A percentile compares a stretch with the other conserved stretches of the same genome.
These are phyloP conservation scores for Stachybotrys echinatus DNA, from an alignment of 2,329 filamentous ascomycete species.

Conservation along the genomic window DNA sequence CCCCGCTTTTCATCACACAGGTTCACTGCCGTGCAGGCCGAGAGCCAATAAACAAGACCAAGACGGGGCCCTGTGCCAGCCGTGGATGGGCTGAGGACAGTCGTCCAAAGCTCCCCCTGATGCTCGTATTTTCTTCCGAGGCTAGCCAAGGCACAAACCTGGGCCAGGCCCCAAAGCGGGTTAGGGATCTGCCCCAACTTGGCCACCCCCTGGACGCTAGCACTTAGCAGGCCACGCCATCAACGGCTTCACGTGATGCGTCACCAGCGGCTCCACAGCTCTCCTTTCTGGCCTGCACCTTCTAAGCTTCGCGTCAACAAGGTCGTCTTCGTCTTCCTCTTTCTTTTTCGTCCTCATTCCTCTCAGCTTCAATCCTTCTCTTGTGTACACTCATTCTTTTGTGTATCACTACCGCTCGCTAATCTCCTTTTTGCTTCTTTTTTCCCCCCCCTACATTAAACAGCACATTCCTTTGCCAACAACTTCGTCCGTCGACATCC, in stretches of 20 bases:
- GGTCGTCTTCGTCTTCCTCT: background rate
- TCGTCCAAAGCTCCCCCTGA: too few relatives aligned
- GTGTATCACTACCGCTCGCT: background rate
- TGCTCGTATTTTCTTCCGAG: background rate
- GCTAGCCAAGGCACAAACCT: background rate
- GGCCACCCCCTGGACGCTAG: background rate
- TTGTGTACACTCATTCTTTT: background rate
- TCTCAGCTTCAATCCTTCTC: background rate
- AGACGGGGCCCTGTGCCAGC: too few relatives aligned
- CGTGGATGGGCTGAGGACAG: too few relatives aligned
- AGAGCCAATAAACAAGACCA: too few relatives aligned
- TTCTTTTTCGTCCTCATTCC: background rate
- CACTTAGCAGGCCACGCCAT: too few relatives aligned
- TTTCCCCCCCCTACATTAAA: too few relatives aligned
- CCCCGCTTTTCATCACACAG: background rate
- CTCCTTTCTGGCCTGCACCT: too few relatives aligned
- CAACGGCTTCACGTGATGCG: constrained; percentile 1
- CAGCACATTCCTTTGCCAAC: background rate
- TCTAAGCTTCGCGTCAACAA: too few relatives aligned
- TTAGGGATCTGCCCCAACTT: background rate
- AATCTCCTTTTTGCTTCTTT: background rate
- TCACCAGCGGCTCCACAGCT: background rate
- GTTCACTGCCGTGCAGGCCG: background rate
- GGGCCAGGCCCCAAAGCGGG: background rate
- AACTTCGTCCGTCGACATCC: background rate